Percentiles rank a stretch among this genome's conserved stretches.
These are phyloP conservation scores for Heimioporus retisporus DNA, from an alignment of 1,284 basidiomycete genomes.

Conservation along the genomic window DNA sequence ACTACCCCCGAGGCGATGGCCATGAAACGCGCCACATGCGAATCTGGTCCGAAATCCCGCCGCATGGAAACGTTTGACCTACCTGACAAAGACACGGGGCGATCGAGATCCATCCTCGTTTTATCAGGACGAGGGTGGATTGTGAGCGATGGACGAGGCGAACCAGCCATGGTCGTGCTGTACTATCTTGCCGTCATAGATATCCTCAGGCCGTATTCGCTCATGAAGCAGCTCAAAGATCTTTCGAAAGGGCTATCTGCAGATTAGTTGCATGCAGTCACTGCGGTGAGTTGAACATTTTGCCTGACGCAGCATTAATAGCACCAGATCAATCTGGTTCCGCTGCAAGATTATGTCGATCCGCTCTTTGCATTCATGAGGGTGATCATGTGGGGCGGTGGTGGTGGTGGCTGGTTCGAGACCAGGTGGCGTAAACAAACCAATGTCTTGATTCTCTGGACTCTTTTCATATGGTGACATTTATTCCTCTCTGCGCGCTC, in stretches of 20 bases:
- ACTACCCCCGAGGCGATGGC: conserved; percentile 80
- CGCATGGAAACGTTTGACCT: conserved; percentile 70
- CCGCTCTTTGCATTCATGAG: conserved; percentile 92
- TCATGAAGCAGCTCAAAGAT: conserved; percentile 89
- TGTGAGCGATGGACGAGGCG: conserved; percentile 89
- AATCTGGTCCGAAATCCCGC: conserved; percentile 84
- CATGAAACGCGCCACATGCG: conserved; percentile 87
- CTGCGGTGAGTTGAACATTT: too few relatives aligned
- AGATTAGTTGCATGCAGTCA: conserved; percentile 72
- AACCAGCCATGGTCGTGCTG: conserved; percentile 85
- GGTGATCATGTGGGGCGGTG: conserved; percentile 88
- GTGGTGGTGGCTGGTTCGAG: conserved; percentile 73
- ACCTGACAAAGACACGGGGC: conserved; percentile 72
- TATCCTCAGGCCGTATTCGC: conserved; percentile 91
- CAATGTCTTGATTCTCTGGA: neutral
- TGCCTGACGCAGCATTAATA: conserved; percentile 40
- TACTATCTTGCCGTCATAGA: conserved; percentile 98
- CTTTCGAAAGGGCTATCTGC: conserved; percentile 93
- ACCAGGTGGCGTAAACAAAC: conserved; percentile 39
- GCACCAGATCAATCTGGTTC: conserved; percentile 96
- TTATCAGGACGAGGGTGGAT: conserved; percentile 59
- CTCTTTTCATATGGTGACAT: too few relatives aligned
- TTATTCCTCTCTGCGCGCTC: too few relatives aligned
- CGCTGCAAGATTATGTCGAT: conserved; percentile 85
- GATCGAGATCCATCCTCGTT: conserved; percentile 89